A percentile compares a stretch with the other conserved stretches of the same genome.
These are phyloP conservation scores for Alternaria brassicae DNA, from an alignment of 2,329 filamentous ascomycete species.

Conservation along the genomic window DNA sequence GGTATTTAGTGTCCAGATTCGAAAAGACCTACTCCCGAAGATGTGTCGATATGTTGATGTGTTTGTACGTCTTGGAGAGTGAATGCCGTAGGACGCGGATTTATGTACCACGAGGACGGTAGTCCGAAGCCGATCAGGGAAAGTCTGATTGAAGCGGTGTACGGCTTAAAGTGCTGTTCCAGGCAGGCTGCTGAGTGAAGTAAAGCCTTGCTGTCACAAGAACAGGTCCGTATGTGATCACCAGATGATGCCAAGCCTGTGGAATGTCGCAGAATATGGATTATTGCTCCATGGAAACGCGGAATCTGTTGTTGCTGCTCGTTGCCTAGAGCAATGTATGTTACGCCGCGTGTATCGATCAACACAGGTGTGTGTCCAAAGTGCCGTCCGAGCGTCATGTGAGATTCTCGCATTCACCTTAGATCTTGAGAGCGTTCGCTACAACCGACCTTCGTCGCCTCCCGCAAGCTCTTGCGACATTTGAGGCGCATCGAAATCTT, in stretches of 20 bases:
- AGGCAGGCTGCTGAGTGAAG: slow-evolving; percentile 2
- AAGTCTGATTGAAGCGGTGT: not conserved
- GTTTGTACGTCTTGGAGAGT: not conserved
- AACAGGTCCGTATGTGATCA: not conserved
- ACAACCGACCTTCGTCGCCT: not conserved
- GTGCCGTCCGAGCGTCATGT: not conserved
- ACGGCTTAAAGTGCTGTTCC: not conserved
- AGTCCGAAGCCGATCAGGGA: not conserved
- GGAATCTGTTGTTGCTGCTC: not conserved
- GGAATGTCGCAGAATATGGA: not conserved
- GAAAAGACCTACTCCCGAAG: not conserved
- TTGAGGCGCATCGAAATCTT: not conserved
- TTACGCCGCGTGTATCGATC: not conserved
- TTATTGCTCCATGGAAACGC: not conserved
- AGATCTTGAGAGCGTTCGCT: not conserved
- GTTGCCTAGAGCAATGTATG: not conserved
- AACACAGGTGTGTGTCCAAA: not conserved
- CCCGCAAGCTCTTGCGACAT: not conserved
- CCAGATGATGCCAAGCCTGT: not conserved
- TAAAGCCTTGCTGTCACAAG: not conserved
- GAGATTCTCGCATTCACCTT: not conserved
- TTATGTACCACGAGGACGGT: not conserved
- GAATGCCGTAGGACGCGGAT: not conserved
- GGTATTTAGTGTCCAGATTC: not conserved
- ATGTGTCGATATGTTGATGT: not conserved